Evolutionary conservation across 305 asterid species (phyloP).

Genomic region (Solanum hybrid): DNA sequence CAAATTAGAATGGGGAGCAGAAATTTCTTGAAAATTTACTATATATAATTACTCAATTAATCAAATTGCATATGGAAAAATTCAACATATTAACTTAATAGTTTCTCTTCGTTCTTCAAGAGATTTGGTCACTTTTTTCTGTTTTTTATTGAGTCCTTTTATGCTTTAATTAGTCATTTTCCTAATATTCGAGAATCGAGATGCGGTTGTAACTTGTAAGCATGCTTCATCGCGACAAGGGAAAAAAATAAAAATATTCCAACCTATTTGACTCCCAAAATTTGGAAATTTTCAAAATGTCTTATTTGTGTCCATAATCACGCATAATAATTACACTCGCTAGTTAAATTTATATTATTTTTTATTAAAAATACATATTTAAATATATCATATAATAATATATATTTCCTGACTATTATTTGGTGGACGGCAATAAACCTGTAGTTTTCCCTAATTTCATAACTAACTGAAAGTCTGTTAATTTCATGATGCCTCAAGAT

Average conservation of each 20-base stretch:
- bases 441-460: background rate
- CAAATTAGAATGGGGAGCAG: background rate
- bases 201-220: background rate
- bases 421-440: background rate
- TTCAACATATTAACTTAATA: background rate
- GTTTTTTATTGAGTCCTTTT: background rate
- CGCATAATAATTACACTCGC: background rate
- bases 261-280: background rate
- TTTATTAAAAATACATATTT: no score
- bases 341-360: background rate
- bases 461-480: background rate
- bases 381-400: background rate
- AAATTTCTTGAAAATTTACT: background rate
- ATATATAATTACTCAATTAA: background rate
- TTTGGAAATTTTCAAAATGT: background rate
- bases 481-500: background rate
- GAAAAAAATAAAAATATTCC: background rate
- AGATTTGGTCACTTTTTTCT: background rate
- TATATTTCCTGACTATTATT: background rate
- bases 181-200: background rate
- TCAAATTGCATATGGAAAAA: background rate
- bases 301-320: background rate
- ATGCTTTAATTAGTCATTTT: background rate
- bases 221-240: background rate
- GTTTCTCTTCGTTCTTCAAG: background rate